A percentile compares a stretch with the other conserved stretches of the same genome.
Evolutionary conservation across 306 rosid species (phyloP).

Genomic region (Oxytropis ochrocephala): DNA sequence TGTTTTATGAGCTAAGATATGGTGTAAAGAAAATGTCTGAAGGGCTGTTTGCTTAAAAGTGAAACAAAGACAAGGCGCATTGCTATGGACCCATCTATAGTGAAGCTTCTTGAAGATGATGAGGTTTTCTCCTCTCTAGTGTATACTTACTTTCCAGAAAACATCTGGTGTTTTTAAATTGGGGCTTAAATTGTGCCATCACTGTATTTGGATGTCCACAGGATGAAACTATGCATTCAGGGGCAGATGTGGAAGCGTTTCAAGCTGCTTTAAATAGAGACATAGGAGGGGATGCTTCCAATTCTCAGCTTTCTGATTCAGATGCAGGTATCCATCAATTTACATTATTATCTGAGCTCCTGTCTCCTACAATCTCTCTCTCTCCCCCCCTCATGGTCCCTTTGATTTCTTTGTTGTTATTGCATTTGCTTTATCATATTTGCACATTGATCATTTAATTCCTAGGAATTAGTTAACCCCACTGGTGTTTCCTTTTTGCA

Average conservation of each 20-base stretch:
- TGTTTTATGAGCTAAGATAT: neutral
- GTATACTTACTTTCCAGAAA: neutral
- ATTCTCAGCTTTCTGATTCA: conserved; percentile 51
- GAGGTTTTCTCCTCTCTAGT: conserved; percentile 45
- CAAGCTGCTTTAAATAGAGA: conserved; percentile 81
- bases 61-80: neutral
- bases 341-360: neutral
- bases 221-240: conserved; percentile 91
- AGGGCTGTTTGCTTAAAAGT: neutral
- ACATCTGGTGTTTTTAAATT: neutral
- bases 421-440: neutral
- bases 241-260: conserved; percentile 82
- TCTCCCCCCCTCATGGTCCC: neutral
- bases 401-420: neutral
- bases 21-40: neutral
- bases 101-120: conserved; percentile 89
- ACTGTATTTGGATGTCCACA: conserved; percentile 19
- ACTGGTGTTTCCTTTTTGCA: conserved; percentile 1
- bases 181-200: neutral
- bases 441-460: conserved; percentile 34
- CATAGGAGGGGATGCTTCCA: conserved; percentile 58
- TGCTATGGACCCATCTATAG: conserved; percentile 75
- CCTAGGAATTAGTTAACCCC: neutral
- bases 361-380: neutral
- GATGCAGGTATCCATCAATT: conserved; percentile 29